Conservation (phyloP, 768 basidiomycete genomes). For the Stropharia rugosoannulata region DNA sequence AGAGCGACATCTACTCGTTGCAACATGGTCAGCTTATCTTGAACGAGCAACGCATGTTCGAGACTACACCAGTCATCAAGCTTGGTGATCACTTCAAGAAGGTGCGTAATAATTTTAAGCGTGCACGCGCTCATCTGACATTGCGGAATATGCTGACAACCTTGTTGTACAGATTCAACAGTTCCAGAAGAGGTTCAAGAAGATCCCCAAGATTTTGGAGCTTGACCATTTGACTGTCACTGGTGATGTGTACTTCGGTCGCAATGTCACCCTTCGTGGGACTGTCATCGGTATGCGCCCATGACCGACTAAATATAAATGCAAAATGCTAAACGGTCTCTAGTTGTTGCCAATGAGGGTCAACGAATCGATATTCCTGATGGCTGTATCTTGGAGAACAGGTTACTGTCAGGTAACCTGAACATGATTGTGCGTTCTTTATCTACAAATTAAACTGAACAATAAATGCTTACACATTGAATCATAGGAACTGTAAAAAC, state of each 20-base stretch:
- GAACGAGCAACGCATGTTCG: conserved; percentile 81
- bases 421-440: conserved; percentile 63
- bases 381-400: conserved; percentile 75
- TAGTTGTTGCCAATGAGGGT: conserved; percentile 79
- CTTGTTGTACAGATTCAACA: conserved; percentile 56
- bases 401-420: conserved; percentile 81
- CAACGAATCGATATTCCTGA: conserved; percentile 83
- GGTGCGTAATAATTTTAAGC: conserved; percentile 35
- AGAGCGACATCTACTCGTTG: conserved; percentile 90
- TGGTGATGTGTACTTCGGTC: conserved; percentile 89
- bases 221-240: conserved; percentile 94
- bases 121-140: neutral
- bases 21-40: conserved; percentile 87
- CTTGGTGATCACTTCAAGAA: conserved; percentile 97
- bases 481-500: conserved; percentile 16
- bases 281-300: conserved; percentile 71
- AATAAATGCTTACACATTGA: neutral
- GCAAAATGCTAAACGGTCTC: neutral
- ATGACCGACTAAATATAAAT: neutral
- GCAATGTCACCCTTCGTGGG: conserved; percentile 81
- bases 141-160: neutral
- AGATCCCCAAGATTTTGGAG: conserved; percentile 87
- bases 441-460: neutral
- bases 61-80: conserved; percentile 93
- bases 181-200: conserved; percentile 95